Percentiles rank a stretch among this genome's conserved stretches.
phyloP scores from a whole-genome alignment of 768 basidiomycete genomes.

The Trametes elegans region DNA sequence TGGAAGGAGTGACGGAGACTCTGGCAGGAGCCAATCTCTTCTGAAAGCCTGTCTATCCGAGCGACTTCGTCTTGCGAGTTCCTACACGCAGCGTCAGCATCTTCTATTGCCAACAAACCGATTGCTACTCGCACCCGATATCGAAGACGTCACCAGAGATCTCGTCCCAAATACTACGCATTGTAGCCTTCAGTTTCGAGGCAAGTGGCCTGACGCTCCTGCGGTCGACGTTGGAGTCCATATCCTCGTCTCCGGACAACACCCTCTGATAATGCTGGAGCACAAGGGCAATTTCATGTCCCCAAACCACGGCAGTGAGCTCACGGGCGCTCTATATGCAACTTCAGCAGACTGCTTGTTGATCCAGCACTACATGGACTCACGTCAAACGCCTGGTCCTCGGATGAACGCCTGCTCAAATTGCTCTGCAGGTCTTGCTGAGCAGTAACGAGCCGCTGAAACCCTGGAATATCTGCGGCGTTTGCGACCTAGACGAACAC shows the following conservation, averaged over 20 bases:
- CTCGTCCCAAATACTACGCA: constrained; percentile 76
- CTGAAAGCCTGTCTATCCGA: constrained; percentile 66
- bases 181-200: constrained; percentile 54
- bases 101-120: not conserved
- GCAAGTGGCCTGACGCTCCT: constrained; percentile 49
- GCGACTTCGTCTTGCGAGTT: constrained; percentile 72
- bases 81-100: constrained; percentile 3
- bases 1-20: constrained; percentile 78
- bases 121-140: constrained; percentile 53
- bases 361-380: constrained; percentile 23
- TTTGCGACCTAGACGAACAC: constrained; percentile 47
- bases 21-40: constrained; percentile 76
- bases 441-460: constrained; percentile 57
- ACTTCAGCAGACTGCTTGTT: not conserved
- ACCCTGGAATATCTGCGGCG: constrained; percentile 43
- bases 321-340: constrained; percentile 78
- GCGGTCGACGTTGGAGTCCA: constrained; percentile 32
- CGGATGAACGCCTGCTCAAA: constrained; percentile 66
- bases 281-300: constrained; percentile 76
- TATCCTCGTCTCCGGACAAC: constrained; percentile 39
- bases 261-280: constrained; percentile 56
- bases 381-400: constrained; percentile 82
- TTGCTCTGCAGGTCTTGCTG: constrained; percentile 69
- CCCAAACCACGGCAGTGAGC: constrained; percentile 73
- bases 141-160: constrained; percentile 74